Evolutionary conservation across 1,284 basidiomycete species (phyloP).

Genomic region (Phaffia rhodozyma): DNA sequence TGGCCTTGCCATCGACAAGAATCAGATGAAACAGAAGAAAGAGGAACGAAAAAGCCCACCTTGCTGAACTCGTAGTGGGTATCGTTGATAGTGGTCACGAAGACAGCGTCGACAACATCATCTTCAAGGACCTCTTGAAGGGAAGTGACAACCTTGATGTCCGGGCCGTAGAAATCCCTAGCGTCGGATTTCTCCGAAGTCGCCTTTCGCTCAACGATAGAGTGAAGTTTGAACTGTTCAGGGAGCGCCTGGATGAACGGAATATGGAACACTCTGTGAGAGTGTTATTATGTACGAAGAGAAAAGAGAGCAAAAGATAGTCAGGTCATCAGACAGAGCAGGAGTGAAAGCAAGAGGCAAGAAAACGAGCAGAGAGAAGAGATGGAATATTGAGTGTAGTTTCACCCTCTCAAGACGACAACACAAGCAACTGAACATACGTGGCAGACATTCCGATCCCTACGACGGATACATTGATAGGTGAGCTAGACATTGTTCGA

Average conservation of each 20-base stretch:
- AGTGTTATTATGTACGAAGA: neutral
- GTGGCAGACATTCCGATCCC: constrained; percentile 55
- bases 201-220: constrained; percentile 41
- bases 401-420: no score
- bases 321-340: neutral
- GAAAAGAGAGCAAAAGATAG: neutral
- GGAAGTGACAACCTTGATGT: constrained; percentile 32
- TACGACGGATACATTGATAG: constrained; percentile 57
- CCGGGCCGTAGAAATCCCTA: constrained; percentile 23
- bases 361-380: neutral
- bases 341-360: neutral
- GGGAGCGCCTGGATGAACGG: constrained; percentile 67
- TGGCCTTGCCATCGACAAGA: constrained; percentile 37
- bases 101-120: constrained; percentile 38
- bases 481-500: constrained; percentile 23
- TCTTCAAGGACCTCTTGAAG: constrained; percentile 34
- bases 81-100: constrained; percentile 64
- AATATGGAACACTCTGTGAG: constrained; percentile 59
- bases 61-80: constrained; percentile 56
- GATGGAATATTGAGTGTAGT: neutral
- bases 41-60: constrained; percentile 37
- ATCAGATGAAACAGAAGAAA: neutral
- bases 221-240: constrained; percentile 54
- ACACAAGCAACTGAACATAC: neutral
- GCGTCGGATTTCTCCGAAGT: constrained; percentile 21